Evolutionary conservation across 139 green algal species (phyloP).

Genomic region (Auxenochlorella pyrenoidosa): DNA sequence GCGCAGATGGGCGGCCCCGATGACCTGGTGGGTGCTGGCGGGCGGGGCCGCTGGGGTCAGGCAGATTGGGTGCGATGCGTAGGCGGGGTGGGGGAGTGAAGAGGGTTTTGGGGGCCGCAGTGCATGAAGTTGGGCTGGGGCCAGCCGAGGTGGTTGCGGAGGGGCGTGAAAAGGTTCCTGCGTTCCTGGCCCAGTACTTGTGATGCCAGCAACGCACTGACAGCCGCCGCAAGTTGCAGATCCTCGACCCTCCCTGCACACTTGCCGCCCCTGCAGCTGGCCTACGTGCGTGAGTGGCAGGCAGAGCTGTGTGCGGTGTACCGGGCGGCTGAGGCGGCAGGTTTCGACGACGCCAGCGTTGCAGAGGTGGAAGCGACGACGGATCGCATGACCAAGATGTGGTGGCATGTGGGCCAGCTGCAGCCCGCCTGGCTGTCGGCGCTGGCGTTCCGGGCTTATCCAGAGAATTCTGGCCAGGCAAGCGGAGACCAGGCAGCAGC

Average conservation of each 20-base stretch:
- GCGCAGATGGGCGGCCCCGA: background rate
- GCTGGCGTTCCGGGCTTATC: background rate
- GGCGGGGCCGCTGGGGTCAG: background rate
- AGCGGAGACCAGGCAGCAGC: background rate
- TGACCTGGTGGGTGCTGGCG: conserved; percentile 5
- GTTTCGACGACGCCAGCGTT: background rate
- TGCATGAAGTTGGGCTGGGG: no score
- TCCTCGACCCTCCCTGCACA: background rate
- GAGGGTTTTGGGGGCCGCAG: no score
- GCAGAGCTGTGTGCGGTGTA: background rate
- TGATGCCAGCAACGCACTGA: background rate
- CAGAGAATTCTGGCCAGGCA: conserved; percentile 2
- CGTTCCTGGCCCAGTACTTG: no score
- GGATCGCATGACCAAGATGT: background rate
- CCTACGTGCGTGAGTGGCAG: background rate
- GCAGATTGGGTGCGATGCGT: no score
- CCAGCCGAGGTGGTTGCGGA: no score
- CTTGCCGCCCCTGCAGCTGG: background rate
- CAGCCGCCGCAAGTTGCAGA: background rate
- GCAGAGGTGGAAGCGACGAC: background rate
- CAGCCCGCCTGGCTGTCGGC: conserved; percentile 1
- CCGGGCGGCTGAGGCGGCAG: background rate
- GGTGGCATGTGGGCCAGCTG: conserved; percentile 20
- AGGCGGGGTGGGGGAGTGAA: no score
- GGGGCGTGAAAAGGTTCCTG: no score